Base-by-base conservation (phyloP, 768 basidiomycete species). In the Termitomyces eurrhizus region DNA sequence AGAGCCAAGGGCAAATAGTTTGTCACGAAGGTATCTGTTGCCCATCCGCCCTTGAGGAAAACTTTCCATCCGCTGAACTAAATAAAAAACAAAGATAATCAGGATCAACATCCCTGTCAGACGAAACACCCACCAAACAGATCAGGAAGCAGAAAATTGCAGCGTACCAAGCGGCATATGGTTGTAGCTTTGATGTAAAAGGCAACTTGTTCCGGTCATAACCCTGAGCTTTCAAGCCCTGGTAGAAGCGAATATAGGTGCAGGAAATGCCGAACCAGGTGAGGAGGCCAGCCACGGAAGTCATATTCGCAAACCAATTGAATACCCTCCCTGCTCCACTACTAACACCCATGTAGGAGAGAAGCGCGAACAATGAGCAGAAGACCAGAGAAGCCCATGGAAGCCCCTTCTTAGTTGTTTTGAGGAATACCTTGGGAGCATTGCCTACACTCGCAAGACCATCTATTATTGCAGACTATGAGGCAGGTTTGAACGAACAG, bases 261-360 rank as follows among this genome's bases (percentile, higher is more conserved):
- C 92, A 41, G 57, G 77, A 80, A 69, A 94, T 93, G 55, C 85
- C 88, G 61, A 86, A 85, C 92, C 92, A 94, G 5, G 89, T 89
- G 77, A 92, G 79, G 29, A 94, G 76, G n/a, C 86, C 85, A 36
- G 80, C 78, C 33, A 82, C 72, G 44, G 91, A 62, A 8, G 90
- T 89, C 86, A 92, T 86, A 73, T 88, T 89, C 44, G 86, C 72
- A 66, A 95, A 88, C 90, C 90, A 95, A 37, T 67, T 68, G 69
- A 97, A 97, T 41, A 93, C 93, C 35, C 69, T 78, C 41, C 88
- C 89, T 4, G 93, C 83, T 37, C 88, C 84, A 16, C 62, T 71
- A 49, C 75, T 82, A 60, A 90, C 78, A 45, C 83, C 87, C 93
- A 96, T 95, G 78, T 83, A 97, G 4, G 89, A 88, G n/a, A 93